Evolutionary conservation across 805 yeast genomes (phyloP).

Genomic region (Yarrowia divulgata): DNA sequence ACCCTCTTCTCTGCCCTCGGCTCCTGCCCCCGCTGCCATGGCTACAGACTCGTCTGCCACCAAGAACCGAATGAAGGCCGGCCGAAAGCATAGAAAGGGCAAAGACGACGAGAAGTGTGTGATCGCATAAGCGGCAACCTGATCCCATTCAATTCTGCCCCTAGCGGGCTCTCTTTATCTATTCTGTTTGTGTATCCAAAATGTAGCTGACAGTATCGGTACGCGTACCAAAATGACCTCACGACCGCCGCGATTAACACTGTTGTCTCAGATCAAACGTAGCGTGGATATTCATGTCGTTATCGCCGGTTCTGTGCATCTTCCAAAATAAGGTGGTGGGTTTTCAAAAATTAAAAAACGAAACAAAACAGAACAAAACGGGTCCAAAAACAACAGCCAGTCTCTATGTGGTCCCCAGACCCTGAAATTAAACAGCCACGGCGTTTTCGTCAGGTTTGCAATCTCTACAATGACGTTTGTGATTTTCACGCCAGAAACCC

Average conservation of each 20-base stretch:
- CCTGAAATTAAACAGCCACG: background rate
- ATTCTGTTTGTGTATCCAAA: background rate
- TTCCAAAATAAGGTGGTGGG: background rate
- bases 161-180: background rate
- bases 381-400: background rate
- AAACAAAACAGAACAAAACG: too few relatives aligned
- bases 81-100: slow-evolving; percentile 34
- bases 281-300: background rate
- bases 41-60: background rate
- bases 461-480: background rate
- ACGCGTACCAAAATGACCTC: background rate
- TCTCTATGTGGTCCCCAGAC: background rate
- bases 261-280: background rate
- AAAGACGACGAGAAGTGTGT: slow-evolving; percentile 39
- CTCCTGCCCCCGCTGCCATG: slow-evolving; percentile 6
- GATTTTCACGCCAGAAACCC: background rate
- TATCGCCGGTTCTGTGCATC: background rate
- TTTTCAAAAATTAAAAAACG: too few relatives aligned
- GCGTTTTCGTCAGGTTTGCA: background rate
- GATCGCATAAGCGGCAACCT: background rate
- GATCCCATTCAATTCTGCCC: background rate
- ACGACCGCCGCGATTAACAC: background rate
- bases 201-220: too few relatives aligned
- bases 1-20: slow-evolving; percentile 5
- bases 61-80: slow-evolving; percentile 2